phyloP scores from a whole-genome alignment of 1,284 basidiomycete genomes.

The Sporisorium exsertum region DNA sequence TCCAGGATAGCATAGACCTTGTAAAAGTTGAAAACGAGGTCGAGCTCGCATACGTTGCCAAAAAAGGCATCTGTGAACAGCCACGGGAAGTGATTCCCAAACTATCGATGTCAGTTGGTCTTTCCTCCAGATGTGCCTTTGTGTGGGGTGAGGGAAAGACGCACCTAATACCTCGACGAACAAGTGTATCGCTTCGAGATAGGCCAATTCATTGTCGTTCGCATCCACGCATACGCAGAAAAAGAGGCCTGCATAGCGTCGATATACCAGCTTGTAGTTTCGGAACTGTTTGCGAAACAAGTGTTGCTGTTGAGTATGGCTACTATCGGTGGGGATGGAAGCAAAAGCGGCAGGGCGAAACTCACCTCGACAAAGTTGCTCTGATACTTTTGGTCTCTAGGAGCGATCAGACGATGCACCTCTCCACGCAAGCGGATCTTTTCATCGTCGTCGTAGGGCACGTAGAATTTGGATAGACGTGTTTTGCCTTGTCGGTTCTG shows the following conservation, averaged over 20 bases:
- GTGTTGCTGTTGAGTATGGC: neutral
- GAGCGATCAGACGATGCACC: constrained; percentile 92
- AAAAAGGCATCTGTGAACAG: constrained; percentile 85
- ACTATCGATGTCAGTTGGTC: neutral
- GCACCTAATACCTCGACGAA: constrained; percentile 97
- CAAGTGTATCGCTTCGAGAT: constrained; percentile 95
- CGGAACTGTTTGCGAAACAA: constrained; percentile 30
- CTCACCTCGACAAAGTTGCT: constrained; percentile 97
- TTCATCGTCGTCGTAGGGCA: constrained; percentile 73
- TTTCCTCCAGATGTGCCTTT: neutral
- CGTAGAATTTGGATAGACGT: constrained; percentile 95
- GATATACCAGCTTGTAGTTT: constrained; percentile 64
- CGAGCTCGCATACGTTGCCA: constrained; percentile 95
- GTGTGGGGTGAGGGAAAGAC: constrained; percentile 54
- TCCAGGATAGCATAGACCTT: constrained; percentile 98
- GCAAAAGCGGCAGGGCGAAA: constrained; percentile 5
- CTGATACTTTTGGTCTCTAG: constrained; percentile 98
- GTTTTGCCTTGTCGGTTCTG: constrained; percentile 99
- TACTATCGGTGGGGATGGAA: neutral
- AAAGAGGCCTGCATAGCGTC: constrained; percentile 79
- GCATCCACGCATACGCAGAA: constrained; percentile 98
- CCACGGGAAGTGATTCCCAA: too few species aligned
- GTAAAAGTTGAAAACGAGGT: constrained; percentile 99
- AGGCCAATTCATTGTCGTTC: constrained; percentile 97
- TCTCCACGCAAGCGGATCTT: constrained; percentile 92